Percentiles rank a stretch among this genome's conserved stretches.
Evolutionary conservation across 139 green algal genomes (phyloP).

Genomic region (Marvania coccoides): DNA sequence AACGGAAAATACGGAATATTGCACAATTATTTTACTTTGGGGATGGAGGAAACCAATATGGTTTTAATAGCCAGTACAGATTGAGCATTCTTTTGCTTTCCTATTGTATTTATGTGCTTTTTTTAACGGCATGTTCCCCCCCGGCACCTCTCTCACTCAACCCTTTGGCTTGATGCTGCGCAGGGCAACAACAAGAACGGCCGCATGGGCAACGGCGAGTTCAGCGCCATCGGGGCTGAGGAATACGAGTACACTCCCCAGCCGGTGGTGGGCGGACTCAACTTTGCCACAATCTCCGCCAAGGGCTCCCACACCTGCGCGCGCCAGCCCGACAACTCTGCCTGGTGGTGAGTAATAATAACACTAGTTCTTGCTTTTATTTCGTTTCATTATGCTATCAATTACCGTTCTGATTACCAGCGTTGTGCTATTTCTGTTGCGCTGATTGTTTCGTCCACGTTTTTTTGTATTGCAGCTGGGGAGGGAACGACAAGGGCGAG

Average conservation of each 20-base stretch:
- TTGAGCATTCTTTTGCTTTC: too few species aligned
- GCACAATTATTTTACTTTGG: too few species aligned
- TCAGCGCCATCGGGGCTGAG: not conserved
- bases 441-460: too few species aligned
- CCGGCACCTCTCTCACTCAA: not conserved
- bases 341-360: too few species aligned
- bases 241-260: not conserved
- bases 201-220: not conserved
- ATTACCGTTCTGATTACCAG: too few species aligned
- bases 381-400: too few species aligned
- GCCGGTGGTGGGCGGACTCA: not conserved
- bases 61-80: too few species aligned
- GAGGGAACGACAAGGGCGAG: not conserved
- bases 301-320: not conserved
- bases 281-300: not conserved
- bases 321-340: not conserved
- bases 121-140: not conserved
- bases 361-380: too few species aligned
- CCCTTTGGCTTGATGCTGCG: not conserved
- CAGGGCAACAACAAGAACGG: not conserved
- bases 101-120: not conserved
- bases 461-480: too few species aligned
- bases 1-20: too few species aligned
- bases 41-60: too few species aligned
- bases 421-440: too few species aligned